phyloP scores from a whole-genome alignment of 768 basidiomycete genomes.

The Cystobasidium ongulense region DNA sequence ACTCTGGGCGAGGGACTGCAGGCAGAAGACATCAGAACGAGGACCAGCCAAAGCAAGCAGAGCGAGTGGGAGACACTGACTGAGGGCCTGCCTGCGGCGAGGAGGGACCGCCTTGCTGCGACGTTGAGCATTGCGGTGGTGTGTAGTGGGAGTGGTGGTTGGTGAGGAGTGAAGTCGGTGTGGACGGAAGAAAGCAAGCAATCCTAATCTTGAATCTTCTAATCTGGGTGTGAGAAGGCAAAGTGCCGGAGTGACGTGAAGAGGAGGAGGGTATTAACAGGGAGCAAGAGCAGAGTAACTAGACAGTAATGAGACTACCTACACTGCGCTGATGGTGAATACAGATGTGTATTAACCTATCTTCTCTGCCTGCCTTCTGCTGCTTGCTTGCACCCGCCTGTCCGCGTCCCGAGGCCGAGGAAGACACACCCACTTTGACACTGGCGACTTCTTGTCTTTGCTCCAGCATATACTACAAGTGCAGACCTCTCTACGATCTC shows the following conservation, averaged over 20 bases:
- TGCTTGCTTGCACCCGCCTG: not conserved
- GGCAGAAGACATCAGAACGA: not conserved
- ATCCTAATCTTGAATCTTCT: no score
- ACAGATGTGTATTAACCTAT: not conserved
- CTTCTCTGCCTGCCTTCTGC: no score
- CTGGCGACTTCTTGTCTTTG: not conserved
- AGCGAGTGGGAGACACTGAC: not conserved
- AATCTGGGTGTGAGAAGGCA: not conserved
- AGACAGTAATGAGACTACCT: not conserved
- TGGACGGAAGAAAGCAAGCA: not conserved
- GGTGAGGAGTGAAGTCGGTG: not conserved
- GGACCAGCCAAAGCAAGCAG: not conserved
- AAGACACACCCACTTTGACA: not conserved
- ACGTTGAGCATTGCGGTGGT: not conserved
- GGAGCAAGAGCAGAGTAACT: not conserved
- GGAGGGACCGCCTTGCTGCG: not conserved
- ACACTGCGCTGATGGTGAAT: no score
- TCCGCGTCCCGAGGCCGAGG: not conserved
- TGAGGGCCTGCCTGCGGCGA: not conserved
- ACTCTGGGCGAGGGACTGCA: not conserved
- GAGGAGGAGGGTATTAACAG: not conserved
- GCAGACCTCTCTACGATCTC: not conserved
- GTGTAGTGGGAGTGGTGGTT: not conserved
- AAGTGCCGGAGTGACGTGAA: not conserved
- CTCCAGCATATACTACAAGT: not conserved